Conservation (phyloP, 768 basidiomycete genomes). For the Dendrothele bispora region DNA sequence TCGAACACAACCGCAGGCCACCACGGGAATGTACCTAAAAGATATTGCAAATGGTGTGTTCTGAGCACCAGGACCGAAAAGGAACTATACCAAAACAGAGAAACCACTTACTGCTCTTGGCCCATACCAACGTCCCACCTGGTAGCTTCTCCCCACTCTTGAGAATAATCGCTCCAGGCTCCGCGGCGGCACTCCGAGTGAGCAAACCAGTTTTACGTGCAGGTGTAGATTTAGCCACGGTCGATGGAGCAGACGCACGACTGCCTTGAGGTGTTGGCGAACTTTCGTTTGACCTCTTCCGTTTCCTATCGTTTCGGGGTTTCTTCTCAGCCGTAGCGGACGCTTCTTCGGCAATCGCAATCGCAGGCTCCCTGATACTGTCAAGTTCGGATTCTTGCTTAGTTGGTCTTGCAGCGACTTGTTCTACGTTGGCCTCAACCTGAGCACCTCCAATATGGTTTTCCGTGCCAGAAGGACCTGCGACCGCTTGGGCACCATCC, state of each 20-base stretch:
- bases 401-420: too few species aligned
- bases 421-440: too few species aligned
- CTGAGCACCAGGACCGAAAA: conserved; percentile 1
- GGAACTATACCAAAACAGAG: neutral
- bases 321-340: neutral
- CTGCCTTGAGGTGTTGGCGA: neutral
- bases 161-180: conserved; percentile 32
- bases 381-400: too few species aligned
- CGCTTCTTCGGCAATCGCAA: too few species aligned
- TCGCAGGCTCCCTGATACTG: too few species aligned
- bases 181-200: conserved; percentile 10
- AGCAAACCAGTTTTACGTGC: neutral
- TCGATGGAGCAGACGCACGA: neutral
- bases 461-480: too few species aligned
- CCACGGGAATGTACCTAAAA: conserved; percentile 76
- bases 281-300: neutral
- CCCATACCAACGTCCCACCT: conserved; percentile 67
- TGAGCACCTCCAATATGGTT: too few species aligned
- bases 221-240: neutral
- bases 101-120: conserved; percentile 61
- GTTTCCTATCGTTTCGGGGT: neutral
- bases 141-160: conserved; percentile 38
- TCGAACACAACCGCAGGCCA: conserved; percentile 84
- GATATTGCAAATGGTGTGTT: too few species aligned
- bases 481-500: too few species aligned